A percentile compares a stretch with the other conserved stretches of the same genome.
phyloP scores from a whole-genome alignment of 2,329 filamentous ascomycete species.

The Aspergillus proliferans region DNA sequence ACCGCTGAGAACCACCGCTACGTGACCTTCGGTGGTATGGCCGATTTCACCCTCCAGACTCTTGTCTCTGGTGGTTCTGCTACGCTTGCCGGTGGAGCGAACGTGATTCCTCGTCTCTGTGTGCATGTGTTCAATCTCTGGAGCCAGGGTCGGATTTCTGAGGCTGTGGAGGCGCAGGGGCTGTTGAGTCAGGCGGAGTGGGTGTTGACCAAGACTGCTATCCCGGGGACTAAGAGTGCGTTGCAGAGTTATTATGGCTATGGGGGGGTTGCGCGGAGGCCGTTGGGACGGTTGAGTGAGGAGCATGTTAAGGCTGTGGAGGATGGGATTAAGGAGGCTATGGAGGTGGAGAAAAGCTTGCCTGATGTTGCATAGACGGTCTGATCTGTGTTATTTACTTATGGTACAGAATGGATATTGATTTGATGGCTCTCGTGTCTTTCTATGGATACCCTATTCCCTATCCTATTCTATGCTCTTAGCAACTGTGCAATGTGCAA shows the following conservation, averaged over 20 bases:
- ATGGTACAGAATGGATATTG: not conserved
- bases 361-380: conserved; percentile 28
- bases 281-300: conserved; percentile 36
- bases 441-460: not conserved
- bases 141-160: conserved; percentile 64
- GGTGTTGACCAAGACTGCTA: conserved; percentile 76
- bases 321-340: conserved; percentile 29
- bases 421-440: not conserved
- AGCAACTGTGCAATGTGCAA: not conserved
- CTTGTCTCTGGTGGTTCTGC: conserved; percentile 73
- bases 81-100: conserved; percentile 81
- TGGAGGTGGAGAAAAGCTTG: conserved; percentile 30
- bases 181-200: conserved; percentile 72
- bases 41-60: conserved; percentile 81
- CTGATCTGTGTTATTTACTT: not conserved
- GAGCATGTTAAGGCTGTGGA: conserved; percentile 25
- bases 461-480: no score
- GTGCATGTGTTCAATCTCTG: conserved; percentile 76
- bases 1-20: conserved; percentile 45
- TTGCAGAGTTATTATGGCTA: conserved; percentile 81
- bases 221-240: conserved; percentile 78
- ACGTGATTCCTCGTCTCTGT: conserved; percentile 78
- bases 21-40: conserved; percentile 84
- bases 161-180: conserved; percentile 71
- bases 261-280: conserved; percentile 68